These are phyloP conservation scores for Massarina eburnea DNA, from an alignment of 2,329 filamentous ascomycete genomes.

Conservation along the genomic window DNA sequence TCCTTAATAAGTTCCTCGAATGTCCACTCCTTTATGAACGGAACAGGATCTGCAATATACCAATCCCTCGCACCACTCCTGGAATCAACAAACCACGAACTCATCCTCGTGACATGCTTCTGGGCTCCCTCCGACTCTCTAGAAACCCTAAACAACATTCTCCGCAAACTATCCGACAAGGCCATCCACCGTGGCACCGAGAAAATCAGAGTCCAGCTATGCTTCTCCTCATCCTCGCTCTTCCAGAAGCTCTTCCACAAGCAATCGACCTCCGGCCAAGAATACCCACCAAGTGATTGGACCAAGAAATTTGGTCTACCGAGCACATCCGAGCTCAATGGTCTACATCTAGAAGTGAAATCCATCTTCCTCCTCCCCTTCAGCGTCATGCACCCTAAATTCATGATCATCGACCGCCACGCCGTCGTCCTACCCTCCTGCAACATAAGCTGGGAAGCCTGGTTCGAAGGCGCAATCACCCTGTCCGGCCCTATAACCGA, in stretches of 20 bases:
- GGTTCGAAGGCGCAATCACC: constrained; percentile 77
- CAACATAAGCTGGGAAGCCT: constrained; percentile 85
- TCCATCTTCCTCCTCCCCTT: constrained; percentile 78
- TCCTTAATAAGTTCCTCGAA: constrained; percentile 39
- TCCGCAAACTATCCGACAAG: constrained; percentile 61
- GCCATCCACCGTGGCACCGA: constrained; percentile 33
- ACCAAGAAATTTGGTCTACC: constrained; percentile 64
- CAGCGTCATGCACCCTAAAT: constrained; percentile 88
- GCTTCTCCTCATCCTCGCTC: constrained; percentile 73
- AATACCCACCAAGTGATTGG: constrained; percentile 65
- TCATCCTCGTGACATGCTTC: constrained; percentile 81
- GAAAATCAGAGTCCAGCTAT: constrained; percentile 66
- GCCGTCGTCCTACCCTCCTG: constrained; percentile 73
- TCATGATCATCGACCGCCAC: constrained; percentile 70
- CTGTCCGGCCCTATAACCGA: constrained; percentile 63
- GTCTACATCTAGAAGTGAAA: constrained; percentile 71
- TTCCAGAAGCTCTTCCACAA: constrained; percentile 76
- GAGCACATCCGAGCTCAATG: constrained; percentile 53
- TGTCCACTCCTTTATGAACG: constrained; percentile 43
- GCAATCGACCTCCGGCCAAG: constrained; percentile 61
- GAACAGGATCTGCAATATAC: constrained; percentile 50
- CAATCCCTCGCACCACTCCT: constrained; percentile 62
- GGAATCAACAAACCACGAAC: constrained; percentile 60
- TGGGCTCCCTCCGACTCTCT: constrained; percentile 70
- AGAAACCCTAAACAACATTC: constrained; percentile 57